phyloP scores from a whole-genome alignment of 331 rosid species.

The Malus hybrid region DNA sequence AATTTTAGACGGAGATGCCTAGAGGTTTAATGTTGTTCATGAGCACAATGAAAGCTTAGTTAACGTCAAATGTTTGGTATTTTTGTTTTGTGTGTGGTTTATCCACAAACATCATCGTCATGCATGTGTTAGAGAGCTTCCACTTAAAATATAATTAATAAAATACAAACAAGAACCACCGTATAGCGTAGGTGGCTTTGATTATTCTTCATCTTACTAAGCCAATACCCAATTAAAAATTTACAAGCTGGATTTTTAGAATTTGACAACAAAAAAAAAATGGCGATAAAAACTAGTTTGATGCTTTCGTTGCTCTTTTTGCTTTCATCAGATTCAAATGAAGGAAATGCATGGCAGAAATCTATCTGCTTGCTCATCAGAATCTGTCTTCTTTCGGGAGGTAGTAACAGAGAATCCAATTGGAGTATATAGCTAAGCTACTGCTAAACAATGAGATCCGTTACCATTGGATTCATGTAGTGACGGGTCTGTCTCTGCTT shows the following conservation, averaged over 20 bases:
- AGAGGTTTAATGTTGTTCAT: background rate
- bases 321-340: background rate
- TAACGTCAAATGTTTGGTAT: background rate
- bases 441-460: no score
- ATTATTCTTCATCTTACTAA: conserved; percentile 9
- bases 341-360: background rate
- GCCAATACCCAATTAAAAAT: background rate
- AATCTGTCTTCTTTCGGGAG: background rate
- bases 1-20: conserved; percentile 17
- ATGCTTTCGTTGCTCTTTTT: background rate
- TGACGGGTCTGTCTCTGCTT: background rate
- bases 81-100: background rate
- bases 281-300: conserved; percentile 1
- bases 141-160: no score
- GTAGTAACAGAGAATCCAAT: background rate
- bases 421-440: background rate
- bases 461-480: background rate
- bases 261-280: background rate
- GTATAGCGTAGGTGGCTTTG: background rate
- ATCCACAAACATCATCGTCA: background rate
- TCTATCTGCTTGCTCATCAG: background rate
- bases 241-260: background rate
- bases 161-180: background rate
- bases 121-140: no score
- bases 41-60: conserved; percentile 13